Percentiles rank a stretch among this genome's conserved stretches.
These are phyloP conservation scores for Epithele typhae DNA, from an alignment of 768 basidiomycete species.

Conservation along the genomic window DNA sequence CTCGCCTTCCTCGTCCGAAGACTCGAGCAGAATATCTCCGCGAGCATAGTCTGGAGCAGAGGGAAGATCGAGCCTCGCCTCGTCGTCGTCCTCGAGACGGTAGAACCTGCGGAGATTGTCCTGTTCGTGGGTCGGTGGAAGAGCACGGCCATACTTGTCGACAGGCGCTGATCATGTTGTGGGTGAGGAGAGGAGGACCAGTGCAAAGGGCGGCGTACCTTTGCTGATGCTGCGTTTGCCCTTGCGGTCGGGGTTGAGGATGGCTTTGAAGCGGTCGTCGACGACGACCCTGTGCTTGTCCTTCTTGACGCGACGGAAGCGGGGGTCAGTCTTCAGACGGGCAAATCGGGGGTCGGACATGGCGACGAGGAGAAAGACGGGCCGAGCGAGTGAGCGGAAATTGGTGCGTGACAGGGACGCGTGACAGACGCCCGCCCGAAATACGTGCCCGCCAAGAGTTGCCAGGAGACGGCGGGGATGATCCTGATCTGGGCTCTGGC, in stretches of 20 bases:
- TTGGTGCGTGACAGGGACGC: no score
- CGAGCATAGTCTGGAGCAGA: conserved; percentile 71
- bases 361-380: conserved; percentile 5
- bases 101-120: conserved; percentile 82
- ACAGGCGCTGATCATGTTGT: conserved; percentile 46
- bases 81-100: conserved; percentile 52
- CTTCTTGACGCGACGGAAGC: conserved; percentile 84
- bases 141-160: conserved; percentile 84
- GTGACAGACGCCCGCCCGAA: no score
- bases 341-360: conserved; percentile 90
- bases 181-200: neutral
- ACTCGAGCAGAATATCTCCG: conserved; percentile 82
- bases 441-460: no score
- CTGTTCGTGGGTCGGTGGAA: conserved; percentile 64
- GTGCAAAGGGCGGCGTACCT: conserved; percentile 9
- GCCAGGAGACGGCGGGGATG: no score
- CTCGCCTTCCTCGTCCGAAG: conserved; percentile 72
- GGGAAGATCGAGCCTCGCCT: conserved; percentile 24
- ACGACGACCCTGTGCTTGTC: conserved; percentile 78
- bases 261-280: conserved; percentile 86
- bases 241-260: conserved; percentile 53
- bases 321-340: conserved; percentile 83
- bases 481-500: no score
- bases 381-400: conserved; percentile 7
- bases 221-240: conserved; percentile 29